Evolutionary conservation across 495 filamentous ascomycete species (phyloP), one percentile per base, ranked within the genome.

Genomic region (Penicillium malachiteum): DNA sequence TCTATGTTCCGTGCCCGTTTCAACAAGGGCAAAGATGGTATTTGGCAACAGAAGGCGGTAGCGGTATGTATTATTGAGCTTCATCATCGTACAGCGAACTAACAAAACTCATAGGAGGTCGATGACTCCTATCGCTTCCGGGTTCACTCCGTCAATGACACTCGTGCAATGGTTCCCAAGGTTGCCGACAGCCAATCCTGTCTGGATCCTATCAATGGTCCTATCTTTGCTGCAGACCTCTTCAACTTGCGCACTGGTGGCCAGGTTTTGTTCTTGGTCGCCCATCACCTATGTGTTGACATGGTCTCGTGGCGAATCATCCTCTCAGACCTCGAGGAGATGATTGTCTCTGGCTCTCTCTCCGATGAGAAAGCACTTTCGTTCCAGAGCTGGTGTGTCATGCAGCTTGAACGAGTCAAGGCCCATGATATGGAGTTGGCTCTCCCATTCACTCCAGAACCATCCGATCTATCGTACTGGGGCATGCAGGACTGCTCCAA

Each of bases 1-100:
- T 74, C 84, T 11, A 90, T 90, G 87, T 76, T 91, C 48, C 77
- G 86, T 37, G 81, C 81, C 16, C 84, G 87, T 4, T 89, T 88
- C 60, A 73, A 52, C 41, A 72, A 67, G 31, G 48, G 48, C 1
- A 45, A 35, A 5, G 55, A 64, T 46, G 71, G 69, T n/a, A 62
- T 53, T 1, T 81, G 78, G 78, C 63, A 71, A 48, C 78, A 81
- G 50, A 68, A 61, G 9, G 69, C 76, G 11, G 70, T 63, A 2
- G 63, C 63, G 17, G 68, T 76, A 58, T 30, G 71, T 59, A 10
- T 7, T 4, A 0, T 2, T 7, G 37, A 7, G 0, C 21, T 31
- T n/a, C 3, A 1, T 11, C 4, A 13, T 13, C 8, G 6, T 40
- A n/a, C 26, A 39, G 35, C 1, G 30, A 32, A 18, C 65, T 73